phyloP scores from a whole-genome alignment of 2,329 filamentous ascomycete genomes.

The Microcyclospora pomicola region DNA sequence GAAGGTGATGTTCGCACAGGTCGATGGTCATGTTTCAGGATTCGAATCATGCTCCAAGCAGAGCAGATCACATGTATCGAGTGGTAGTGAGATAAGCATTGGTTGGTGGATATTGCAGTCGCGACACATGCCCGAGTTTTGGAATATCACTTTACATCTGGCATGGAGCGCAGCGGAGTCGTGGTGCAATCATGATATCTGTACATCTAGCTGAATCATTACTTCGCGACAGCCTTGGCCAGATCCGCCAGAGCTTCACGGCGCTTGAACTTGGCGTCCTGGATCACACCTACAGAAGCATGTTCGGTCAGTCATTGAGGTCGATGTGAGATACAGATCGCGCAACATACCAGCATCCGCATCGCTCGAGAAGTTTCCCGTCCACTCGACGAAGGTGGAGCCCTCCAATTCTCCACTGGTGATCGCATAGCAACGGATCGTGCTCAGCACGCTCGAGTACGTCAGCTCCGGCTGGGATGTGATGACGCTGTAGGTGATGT shows the following conservation, averaged over 20 bases:
- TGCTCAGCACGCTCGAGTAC: constrained; percentile 54
- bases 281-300: constrained; percentile 45
- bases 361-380: constrained; percentile 55
- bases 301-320: not conserved
- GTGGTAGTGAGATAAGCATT: too few species aligned
- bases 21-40: too few species aligned
- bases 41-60: too few species aligned
- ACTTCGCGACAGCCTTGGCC: constrained; percentile 29
- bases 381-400: constrained; percentile 56
- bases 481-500: constrained; percentile 62
- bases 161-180: too few species aligned
- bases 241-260: constrained; percentile 56
- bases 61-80: too few species aligned
- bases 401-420: constrained; percentile 53
- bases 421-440: constrained; percentile 50
- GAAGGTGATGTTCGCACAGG: too few species aligned
- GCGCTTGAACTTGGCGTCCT: constrained; percentile 65
- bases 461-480: constrained; percentile 49
- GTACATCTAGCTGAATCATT: constrained; percentile 4
- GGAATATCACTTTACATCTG: not conserved
- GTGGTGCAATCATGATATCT: too few species aligned
- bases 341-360: constrained; percentile 48
- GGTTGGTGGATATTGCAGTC: too few species aligned
- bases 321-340: not conserved
- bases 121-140: not conserved